Base-by-base conservation (phyloP, 352 stramenopile genomes). In the Phytophthora chlamydospora region DNA sequence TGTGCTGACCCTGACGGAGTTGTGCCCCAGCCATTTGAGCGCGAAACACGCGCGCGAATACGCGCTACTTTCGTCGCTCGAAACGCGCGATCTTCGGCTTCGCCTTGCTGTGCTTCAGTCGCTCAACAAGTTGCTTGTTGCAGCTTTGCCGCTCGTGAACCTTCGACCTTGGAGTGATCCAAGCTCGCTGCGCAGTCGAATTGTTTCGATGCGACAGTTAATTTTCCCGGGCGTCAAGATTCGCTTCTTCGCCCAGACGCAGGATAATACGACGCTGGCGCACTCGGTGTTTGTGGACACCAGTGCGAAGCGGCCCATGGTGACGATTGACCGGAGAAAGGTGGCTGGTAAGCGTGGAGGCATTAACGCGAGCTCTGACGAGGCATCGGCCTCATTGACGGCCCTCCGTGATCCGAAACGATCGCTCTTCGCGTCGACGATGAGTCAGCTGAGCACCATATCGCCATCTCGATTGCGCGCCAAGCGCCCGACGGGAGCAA, bases 201-300 rank as follows among this genome's bases (percentile, higher is more conserved):
- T 91, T 14, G 59, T 85, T 14, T 71, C 73, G 10, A 75, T 88
- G 56, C 75, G 85, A 2, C 83, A 89, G 42, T 46, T 93, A 3
- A 70, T 93, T 24, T 93, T 93, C 46, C 77, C 85, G 1, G 75
- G 73, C 8, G 79, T 93, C 13, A 93, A 93, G 45, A 88, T 93
- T 42, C 73, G 72, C 0, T 91, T 91, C 35, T 89, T 89, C 24
- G 71, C 73, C 2, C 71, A 90, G 27, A 80, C 82, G 0, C 79
- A 90, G 62, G 85, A 93, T 59, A 84, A 91, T 40, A 83, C 76
- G 19, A 90, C 76, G 16, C 16, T 89, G n/a, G 77, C 75, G 0
- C 67, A 76, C 16, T 78, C 78, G 1, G 75, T 75, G 29, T 61
- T 81, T 16, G 51, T 70, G 3, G 80, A 85, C 42, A 68, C 58